Base-by-base conservation (phyloP, 768 basidiomycete species). In the Panaeolus papilionaceus region DNA sequence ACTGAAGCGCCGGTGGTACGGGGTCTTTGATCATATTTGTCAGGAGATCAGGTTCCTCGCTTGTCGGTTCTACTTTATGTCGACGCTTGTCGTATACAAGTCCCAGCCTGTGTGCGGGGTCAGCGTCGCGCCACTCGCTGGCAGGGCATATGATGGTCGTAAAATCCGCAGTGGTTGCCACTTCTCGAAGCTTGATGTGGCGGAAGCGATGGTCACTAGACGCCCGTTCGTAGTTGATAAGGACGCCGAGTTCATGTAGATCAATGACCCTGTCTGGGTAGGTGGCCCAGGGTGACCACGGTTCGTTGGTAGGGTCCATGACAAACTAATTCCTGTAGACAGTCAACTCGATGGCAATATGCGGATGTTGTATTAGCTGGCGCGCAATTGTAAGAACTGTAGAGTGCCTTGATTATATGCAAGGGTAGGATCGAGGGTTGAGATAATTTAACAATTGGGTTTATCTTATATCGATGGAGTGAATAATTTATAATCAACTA, bases 21-120 rank as follows among this genome's bases (percentile, higher is more conserved):
- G 67, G 51, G 2, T 42, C 49, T 2, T 66, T 64, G 12, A 74
- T 67, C 65, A 74, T 74, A 40, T 70, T 74, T 2, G 67, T 51
- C 20, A 71, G 68, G 12, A 74, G 64, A 38, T 74, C 73, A 0
- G 67, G 71, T 14, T 71, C 69, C 0, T 63, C 63, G 14, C 23
- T 12, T 8, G 7, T 3, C 23, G 20, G 47, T 23, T 49, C 20
- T 9, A 23, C 47, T 8, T 23, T 20, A 49, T 23, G 20, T 12
- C 33, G 33, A n/a, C 33, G 54, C 54, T 58, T 58, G 54, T 58
- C 28, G 10, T 58, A 58, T 18, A 58, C 54, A 11, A 58, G 54
- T 1, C 54, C 54, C 14, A 58, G 6, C 28, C 54, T 58, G 33
- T 58, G 54, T 4, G 8, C 1, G 8, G 28, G 54, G n/a, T 37